Percentiles rank a stretch among this genome's conserved stretches.
Conservation (phyloP, 805 yeast genomes). For the Cyberlindnera euphorbiiphila region DNA sequence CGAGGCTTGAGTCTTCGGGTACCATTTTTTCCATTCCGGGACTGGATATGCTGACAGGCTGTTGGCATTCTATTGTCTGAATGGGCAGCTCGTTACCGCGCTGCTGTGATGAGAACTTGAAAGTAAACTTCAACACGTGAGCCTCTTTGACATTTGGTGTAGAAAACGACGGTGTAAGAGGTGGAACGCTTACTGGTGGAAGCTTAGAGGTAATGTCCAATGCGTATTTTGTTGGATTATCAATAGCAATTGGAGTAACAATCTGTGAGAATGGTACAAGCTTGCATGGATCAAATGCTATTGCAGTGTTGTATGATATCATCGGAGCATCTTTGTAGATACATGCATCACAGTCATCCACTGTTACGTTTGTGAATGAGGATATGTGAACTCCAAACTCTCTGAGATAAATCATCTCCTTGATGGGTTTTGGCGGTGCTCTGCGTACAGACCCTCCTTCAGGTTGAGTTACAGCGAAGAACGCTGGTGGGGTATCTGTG, state of each 20-base stretch:
- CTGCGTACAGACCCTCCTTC: constrained; percentile 3
- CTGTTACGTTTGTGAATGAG: constrained; percentile 3
- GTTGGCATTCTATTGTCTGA: constrained; percentile 5
- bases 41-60: constrained; percentile 1
- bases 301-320: background rate
- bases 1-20: constrained; percentile 1
- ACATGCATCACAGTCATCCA: constrained; percentile 1
- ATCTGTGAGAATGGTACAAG: constrained; percentile 1
- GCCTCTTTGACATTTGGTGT: constrained; percentile 6
- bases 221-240: constrained; percentile 4
- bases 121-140: constrained; percentile 5
- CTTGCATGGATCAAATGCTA: constrained; percentile 4
- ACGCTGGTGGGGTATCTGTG: constrained; percentile 8
- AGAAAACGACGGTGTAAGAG: constrained; percentile 3
- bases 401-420: constrained; percentile 3
- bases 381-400: background rate
- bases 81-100: background rate
- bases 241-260: background rate
- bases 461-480: background rate
- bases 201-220: constrained; percentile 5
- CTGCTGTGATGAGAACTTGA: constrained; percentile 2
- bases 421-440: constrained; percentile 1
- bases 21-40: constrained; percentile 6
- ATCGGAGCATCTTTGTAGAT: constrained; percentile 1
- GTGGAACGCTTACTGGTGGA: constrained; percentile 8